phyloP scores from a whole-genome alignment of 805 yeast genomes.

The Pichia sporocuriosa region DNA sequence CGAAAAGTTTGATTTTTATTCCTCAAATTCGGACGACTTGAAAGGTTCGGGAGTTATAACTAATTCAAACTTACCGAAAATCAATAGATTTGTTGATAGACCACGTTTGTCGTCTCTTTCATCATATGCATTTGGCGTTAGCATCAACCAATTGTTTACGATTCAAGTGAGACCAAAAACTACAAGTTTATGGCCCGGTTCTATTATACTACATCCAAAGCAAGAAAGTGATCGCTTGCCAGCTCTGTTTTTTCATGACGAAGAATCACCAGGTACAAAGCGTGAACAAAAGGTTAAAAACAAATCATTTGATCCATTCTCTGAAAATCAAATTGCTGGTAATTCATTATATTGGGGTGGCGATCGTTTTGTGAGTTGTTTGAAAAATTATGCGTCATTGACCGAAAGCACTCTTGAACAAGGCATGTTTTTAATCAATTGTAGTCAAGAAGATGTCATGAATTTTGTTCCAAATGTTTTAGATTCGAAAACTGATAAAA shows the following conservation, averaged over 20 bases:
- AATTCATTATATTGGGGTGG: conserved; percentile 86
- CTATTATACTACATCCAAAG: conserved; percentile 65
- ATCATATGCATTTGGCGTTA: conserved; percentile 64
- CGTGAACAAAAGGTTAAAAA: conserved; percentile 52
- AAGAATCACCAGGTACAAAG: conserved; percentile 70
- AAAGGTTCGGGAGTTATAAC: conserved; percentile 16
- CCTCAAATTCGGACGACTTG: conserved; percentile 12
- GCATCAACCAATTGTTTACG: conserved; percentile 58
- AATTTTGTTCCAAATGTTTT: conserved; percentile 47
- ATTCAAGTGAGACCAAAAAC: conserved; percentile 81
- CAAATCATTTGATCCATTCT: conserved; percentile 70
- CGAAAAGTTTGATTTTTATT: conserved; percentile 21
- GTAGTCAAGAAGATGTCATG: conserved; percentile 57
- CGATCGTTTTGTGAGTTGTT: conserved; percentile 53
- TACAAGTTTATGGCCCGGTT: conserved; percentile 88
- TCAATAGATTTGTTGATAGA: conserved; percentile 36
- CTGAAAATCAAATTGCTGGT: conserved; percentile 37
- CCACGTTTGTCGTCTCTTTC: conserved; percentile 48
- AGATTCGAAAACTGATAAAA: conserved; percentile 27
- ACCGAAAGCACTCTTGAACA: conserved; percentile 68
- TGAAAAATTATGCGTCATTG: conserved; percentile 50
- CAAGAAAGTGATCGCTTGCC: conserved; percentile 61
- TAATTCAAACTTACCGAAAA: conserved; percentile 19
- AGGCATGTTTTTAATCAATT: conserved; percentile 70
- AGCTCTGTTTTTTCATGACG: conserved; percentile 87